phyloP scores from a whole-genome alignment of 2,329 filamentous ascomycete genomes.

The Penicillium sp. region DNA sequence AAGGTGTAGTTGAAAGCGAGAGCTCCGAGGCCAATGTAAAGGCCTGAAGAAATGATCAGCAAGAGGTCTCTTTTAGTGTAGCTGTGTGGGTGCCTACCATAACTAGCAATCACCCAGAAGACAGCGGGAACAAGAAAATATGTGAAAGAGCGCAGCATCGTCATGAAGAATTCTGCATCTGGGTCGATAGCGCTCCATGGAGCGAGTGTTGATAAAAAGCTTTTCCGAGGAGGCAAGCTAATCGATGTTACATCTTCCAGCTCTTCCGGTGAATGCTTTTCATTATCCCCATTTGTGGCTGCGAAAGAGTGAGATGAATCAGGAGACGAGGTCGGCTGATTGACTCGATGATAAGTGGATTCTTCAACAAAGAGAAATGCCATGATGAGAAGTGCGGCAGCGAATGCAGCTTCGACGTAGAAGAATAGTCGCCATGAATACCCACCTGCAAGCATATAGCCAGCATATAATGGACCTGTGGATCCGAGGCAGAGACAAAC shows the following conservation, averaged over 20 bases:
- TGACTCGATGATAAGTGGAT: constrained; percentile 52
- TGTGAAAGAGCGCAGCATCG: constrained; percentile 48
- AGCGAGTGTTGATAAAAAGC: constrained; percentile 45
- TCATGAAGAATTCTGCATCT: constrained; percentile 48
- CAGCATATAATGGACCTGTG: constrained; percentile 58
- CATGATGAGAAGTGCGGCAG: constrained; percentile 43
- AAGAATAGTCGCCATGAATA: constrained; percentile 63
- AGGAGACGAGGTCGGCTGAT: constrained; percentile 8
- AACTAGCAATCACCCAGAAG: constrained; percentile 53
- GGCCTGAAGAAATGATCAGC: constrained; percentile 8
- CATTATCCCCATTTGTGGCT: neutral
- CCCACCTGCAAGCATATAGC: constrained; percentile 61
- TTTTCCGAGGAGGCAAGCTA: constrained; percentile 40
- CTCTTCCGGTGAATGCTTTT: neutral
- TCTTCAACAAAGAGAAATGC: constrained; percentile 63
- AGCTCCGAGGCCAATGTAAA: constrained; percentile 52
- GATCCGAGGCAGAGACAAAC: constrained; percentile 58
- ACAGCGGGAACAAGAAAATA: constrained; percentile 52
- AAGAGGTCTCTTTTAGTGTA: neutral
- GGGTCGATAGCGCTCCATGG: constrained; percentile 46
- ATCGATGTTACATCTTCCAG: neutral
- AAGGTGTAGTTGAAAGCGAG: constrained; percentile 54
- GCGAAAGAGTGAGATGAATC: neutral
- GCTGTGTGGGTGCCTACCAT: constrained; percentile 30
- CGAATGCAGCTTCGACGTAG: constrained; percentile 61